Percentiles rank a stretch among this genome's conserved stretches.
Conservation (phyloP, 352 stramenopile genomes). For the Pythium dissimile region DNA sequence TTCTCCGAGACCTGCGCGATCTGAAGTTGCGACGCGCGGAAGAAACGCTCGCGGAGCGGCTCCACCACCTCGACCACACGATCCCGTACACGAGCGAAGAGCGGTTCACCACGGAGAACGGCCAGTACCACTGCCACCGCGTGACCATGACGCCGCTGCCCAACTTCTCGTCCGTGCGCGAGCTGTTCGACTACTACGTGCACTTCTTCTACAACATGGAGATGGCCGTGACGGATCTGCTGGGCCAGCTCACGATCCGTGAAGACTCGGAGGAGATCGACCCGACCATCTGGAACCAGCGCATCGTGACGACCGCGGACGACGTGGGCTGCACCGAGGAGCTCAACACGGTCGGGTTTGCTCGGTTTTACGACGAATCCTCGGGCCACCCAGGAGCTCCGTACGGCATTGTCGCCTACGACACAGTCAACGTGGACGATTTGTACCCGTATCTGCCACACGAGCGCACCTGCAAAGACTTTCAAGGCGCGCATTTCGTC, state of each 20-base stretch:
- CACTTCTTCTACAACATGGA: constrained; percentile 47
- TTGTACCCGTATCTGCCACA: constrained; percentile 36
- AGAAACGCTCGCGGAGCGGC: neutral
- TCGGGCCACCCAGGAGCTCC: constrained; percentile 6
- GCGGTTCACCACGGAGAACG: constrained; percentile 1
- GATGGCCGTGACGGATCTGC: constrained; percentile 45
- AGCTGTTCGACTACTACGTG: constrained; percentile 40
- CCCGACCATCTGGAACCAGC: constrained; percentile 35
- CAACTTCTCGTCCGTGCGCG: constrained; percentile 27
- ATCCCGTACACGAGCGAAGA: constrained; percentile 7
- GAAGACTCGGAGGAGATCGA: constrained; percentile 42
- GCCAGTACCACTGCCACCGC: constrained; percentile 6
- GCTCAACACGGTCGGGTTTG: constrained; percentile 20
- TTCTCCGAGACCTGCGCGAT: constrained; percentile 23
- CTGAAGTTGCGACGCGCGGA: constrained; percentile 33
- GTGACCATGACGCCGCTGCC: constrained; percentile 28
- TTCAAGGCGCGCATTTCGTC: neutral
- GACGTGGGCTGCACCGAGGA: constrained; percentile 10
- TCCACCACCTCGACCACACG: constrained; percentile 1
- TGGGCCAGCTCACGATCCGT: constrained; percentile 41
- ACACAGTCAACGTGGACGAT: constrained; percentile 40
- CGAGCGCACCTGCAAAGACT: constrained; percentile 18
- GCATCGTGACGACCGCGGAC: constrained; percentile 28
- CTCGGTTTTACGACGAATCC: constrained; percentile 30
- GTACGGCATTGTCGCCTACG: constrained; percentile 27